Base-by-base conservation (phyloP, 768 basidiomycete species). In the Rhizopogon vulgaris region DNA sequence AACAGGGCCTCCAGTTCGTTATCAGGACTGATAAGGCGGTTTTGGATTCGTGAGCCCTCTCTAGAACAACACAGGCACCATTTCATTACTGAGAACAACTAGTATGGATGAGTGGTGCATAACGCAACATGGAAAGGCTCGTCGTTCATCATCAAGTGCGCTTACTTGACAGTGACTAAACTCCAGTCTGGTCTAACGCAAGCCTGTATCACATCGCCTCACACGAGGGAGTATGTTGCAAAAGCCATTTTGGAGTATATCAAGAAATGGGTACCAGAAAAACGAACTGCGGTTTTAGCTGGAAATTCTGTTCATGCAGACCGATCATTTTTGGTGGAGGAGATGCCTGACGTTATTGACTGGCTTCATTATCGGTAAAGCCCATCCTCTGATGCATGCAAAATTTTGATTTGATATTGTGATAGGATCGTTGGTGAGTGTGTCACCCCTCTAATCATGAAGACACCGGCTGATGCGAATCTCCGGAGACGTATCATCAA, bases 21-120 rank as follows among this genome's bases (percentile, higher is more conserved):
- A 84, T 97, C 50, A 73, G 69, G 47, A 87, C 84, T 1, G 82
- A 89, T 52, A 90, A 89, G 62, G 67, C 69, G 15, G 59, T 78
- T 10, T 67, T 96, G 32, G 87, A 94, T 63, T 69, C 65, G 92
- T 91, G 52, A 63, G 79, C 46, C 42, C 41, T 41, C 46, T 17
- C 45, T 11, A 43, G 32, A 34, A 32, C 36, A 42, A 56, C 34
- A 42, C 36, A 18, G n/a, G 43, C 46, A 0, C 34, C 17, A 22
- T 27, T 17, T 17, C 25, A 41, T 42, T 15, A 38, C 18, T 50
- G 32, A 40, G 30, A 28, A 46, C 25, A 22, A 12, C 17, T 32
- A 93, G 90, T 15, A 96, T 96, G 94, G 78, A 82, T 54, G 75
- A 83, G 55, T 96, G 94, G 94, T 96, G 93, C 67, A 82, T 71